phyloP scores from a whole-genome alignment of 208 protist species.

The Porcisia hertigi region DNA sequence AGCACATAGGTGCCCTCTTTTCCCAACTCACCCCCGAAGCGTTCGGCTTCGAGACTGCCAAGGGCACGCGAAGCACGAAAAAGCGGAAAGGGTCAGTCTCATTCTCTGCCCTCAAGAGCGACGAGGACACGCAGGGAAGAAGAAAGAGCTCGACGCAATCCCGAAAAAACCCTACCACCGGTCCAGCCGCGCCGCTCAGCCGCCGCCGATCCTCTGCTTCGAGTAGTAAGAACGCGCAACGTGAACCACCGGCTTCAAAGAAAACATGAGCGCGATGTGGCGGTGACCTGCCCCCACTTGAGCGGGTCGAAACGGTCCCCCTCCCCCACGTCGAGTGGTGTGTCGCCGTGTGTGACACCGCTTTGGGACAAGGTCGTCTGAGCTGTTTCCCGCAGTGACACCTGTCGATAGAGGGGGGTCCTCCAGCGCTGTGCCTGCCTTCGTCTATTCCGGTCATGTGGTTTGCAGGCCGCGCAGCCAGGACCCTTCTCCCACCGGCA shows the following conservation, averaged over 20 bases:
- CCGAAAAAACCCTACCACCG: constrained; percentile 4
- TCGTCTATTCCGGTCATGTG: too few relatives aligned
- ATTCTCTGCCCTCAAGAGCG: background rate
- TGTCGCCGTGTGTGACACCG: too few relatives aligned
- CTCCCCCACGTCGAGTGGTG: background rate
- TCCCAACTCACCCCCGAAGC: constrained; percentile 53
- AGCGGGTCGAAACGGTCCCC: too few relatives aligned
- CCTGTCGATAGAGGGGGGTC: too few relatives aligned
- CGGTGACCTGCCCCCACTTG: too few relatives aligned
- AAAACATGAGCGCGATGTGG: constrained; percentile 8
- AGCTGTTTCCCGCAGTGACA: too few relatives aligned
- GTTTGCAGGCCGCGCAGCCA: too few relatives aligned
- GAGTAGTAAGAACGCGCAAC: background rate
- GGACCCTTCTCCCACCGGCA: too few relatives aligned
- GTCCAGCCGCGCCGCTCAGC: background rate
- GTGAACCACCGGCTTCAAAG: constrained; percentile 14
- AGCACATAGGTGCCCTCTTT: constrained; percentile 42
- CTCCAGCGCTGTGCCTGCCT: too few relatives aligned
- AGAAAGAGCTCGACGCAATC: background rate
- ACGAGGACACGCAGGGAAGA: background rate
- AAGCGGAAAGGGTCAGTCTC: constrained; percentile 29
- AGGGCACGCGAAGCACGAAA: constrained; percentile 5
- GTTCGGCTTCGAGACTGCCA: constrained; percentile 22
- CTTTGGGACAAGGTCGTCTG: too few relatives aligned
- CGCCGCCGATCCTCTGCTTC: constrained; percentile 14